Conservation (phyloP, 768 basidiomycete genomes). For the Megacollybia marginata region DNA sequence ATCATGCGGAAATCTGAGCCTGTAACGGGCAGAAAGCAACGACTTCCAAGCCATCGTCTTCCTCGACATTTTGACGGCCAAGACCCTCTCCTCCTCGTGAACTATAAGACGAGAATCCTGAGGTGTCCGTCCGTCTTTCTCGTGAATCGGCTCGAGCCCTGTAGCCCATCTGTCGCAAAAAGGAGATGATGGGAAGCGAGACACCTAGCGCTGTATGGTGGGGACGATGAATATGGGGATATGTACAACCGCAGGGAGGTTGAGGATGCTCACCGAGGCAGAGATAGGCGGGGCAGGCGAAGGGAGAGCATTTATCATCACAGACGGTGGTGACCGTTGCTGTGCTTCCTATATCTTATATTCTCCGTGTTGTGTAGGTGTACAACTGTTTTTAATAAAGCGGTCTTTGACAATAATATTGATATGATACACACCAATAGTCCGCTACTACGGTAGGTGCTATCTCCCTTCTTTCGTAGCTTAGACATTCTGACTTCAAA, state of each 20-base stretch:
- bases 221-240: slow-evolving; percentile 51
- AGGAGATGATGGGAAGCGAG: slow-evolving; percentile 49
- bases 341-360: too few species aligned
- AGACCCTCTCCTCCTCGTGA: slow-evolving; percentile 10
- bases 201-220: slow-evolving; percentile 67
- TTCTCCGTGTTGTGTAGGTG: too few species aligned
- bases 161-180: slow-evolving; percentile 62
- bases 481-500: too few species aligned
- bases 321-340: slow-evolving; percentile 1
- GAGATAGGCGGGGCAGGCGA: slow-evolving; percentile 23
- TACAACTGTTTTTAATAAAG: too few species aligned
- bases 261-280: slow-evolving; percentile 57
- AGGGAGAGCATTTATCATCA: slow-evolving; percentile 1
- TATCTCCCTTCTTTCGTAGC: too few species aligned
- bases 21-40: slow-evolving; percentile 63
- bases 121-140: slow-evolving; percentile 51
- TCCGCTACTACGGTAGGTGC: too few species aligned
- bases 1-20: slow-evolving; percentile 53
- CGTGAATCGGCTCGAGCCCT: slow-evolving; percentile 70
- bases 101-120: slow-evolving; percentile 23
- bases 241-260: slow-evolving; percentile 66
- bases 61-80: slow-evolving; percentile 15
- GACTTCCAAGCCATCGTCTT: slow-evolving; percentile 31
- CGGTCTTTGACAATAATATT: too few species aligned
- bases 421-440: too few species aligned